A percentile compares a stretch with the other conserved stretches of the same genome.
Conservation (phyloP, 169 alveolate species). For the Blepharisma undulans region DNA sequence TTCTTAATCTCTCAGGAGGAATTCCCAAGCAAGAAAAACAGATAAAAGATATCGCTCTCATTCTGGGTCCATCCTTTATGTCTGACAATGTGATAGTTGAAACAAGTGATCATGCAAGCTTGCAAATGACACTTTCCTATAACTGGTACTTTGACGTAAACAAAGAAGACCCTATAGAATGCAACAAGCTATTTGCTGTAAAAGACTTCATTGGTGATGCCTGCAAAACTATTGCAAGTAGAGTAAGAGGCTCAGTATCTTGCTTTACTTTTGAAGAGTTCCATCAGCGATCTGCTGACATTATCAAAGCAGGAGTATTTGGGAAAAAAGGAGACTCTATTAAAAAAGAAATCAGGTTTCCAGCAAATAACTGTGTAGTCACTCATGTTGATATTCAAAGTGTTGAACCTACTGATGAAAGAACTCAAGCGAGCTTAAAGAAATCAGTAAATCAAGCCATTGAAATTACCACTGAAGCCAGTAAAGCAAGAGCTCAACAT, state of each 20-base stretch:
- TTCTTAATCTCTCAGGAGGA: slow-evolving; percentile 60
- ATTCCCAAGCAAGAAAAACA: slow-evolving; percentile 57
- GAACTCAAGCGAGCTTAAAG: slow-evolving; percentile 51
- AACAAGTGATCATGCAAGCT: slow-evolving; percentile 74
- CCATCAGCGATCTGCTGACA: slow-evolving; percentile 57
- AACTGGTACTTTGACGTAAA: slow-evolving; percentile 61
- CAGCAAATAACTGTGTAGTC: slow-evolving; percentile 54
- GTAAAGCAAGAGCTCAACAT: slow-evolving; percentile 54
- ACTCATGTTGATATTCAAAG: slow-evolving; percentile 63
- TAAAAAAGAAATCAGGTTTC: slow-evolving; percentile 43
- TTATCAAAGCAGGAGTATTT: slow-evolving; percentile 57
- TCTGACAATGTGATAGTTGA: slow-evolving; percentile 65
- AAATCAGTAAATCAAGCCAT: slow-evolving; percentile 62
- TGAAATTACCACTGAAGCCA: slow-evolving; percentile 53
- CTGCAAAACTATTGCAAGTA: slow-evolving; percentile 62
- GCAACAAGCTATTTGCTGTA: slow-evolving; percentile 52
- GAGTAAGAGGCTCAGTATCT: slow-evolving; percentile 65
- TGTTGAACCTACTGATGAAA: slow-evolving; percentile 63
- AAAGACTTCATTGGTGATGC: slow-evolving; percentile 73
- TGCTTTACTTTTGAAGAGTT: slow-evolving; percentile 59
- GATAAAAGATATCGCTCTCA: slow-evolving; percentile 49
- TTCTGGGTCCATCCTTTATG: slow-evolving; percentile 71
- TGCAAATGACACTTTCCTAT: slow-evolving; percentile 46
- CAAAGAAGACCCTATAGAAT: slow-evolving; percentile 33
- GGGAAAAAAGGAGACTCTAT: slow-evolving; percentile 45